A percentile compares a stretch with the other conserved stretches of the same genome.
Conservation (phyloP, 352 stramenopile genomes). For the Globisporangium canariense region DNA sequence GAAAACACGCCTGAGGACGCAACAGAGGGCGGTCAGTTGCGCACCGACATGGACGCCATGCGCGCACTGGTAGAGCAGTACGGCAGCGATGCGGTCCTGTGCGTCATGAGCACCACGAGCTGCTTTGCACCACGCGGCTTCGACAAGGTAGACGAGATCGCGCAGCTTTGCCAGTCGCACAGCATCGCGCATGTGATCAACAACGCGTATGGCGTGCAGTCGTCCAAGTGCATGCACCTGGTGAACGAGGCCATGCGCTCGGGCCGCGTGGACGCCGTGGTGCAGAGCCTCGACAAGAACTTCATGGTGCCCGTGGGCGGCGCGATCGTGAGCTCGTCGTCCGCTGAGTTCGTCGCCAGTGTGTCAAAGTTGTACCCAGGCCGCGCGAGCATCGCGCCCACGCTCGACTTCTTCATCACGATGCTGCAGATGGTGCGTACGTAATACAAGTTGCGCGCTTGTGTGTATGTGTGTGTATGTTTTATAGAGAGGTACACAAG, state of each 20-base stretch:
- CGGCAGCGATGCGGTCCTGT: slow-evolving; percentile 75
- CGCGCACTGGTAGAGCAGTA: slow-evolving; percentile 53
- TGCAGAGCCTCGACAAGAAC: slow-evolving; percentile 99
- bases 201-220: slow-evolving; percentile 99
- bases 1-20: slow-evolving; percentile 37
- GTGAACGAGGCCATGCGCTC: slow-evolving; percentile 89
- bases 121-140: slow-evolving; percentile 97
- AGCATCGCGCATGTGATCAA: slow-evolving; percentile 97
- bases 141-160: slow-evolving; percentile 93
- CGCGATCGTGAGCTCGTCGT: slow-evolving; percentile 78
- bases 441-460: background rate
- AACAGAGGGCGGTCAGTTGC: slow-evolving; percentile 59
- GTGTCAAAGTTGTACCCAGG: slow-evolving; percentile 95
- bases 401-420: slow-evolving; percentile 98
- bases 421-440: slow-evolving; percentile 95
- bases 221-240: slow-evolving; percentile 89
- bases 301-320: slow-evolving; percentile 97
- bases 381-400: slow-evolving; percentile 92
- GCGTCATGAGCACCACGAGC: slow-evolving; percentile 97
- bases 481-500: background rate
- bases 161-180: slow-evolving; percentile 77
- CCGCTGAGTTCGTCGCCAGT: slow-evolving; percentile 67
- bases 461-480: background rate
- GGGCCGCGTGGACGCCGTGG: slow-evolving; percentile 94
- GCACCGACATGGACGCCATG: slow-evolving; percentile 89